Evolutionary conservation across 306 rosid genomes (phyloP).

Genomic region (Senna tora): DNA sequence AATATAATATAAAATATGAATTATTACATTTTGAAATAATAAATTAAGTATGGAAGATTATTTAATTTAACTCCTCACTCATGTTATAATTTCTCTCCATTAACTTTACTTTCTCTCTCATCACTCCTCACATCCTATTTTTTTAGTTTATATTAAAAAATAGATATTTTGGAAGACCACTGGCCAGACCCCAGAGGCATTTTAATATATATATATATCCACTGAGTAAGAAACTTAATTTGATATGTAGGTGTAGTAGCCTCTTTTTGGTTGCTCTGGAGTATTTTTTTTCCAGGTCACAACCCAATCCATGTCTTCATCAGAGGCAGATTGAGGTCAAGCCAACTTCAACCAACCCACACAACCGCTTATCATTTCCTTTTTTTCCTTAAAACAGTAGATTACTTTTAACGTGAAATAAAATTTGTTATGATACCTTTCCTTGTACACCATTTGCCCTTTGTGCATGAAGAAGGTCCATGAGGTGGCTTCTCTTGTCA

Average conservation of each 20-base stretch:
- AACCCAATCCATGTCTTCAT: neutral
- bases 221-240: neutral
- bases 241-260: neutral
- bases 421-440: conserved; percentile 53
- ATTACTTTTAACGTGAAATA: neutral
- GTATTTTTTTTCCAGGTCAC: neutral
- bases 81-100: no score
- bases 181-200: no score
- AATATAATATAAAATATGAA: no score
- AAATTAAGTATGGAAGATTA: no score
- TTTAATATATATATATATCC: no score
- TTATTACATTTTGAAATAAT: no score
- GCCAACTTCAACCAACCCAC: neutral
- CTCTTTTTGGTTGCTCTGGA: neutral
- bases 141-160: no score
- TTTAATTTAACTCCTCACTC: no score
- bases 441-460: conserved; percentile 72
- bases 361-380: neutral
- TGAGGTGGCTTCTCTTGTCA: conserved; percentile 88
- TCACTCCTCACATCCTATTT: no score
- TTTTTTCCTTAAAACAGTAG: neutral
- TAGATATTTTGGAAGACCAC: no score
- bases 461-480: conserved; percentile 92
- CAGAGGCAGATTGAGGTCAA: neutral
- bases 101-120: no score